Percentiles rank a stretch among this genome's conserved stretches.
Conservation (phyloP, 257 asterid genomes). For the Salvia splendens region DNA sequence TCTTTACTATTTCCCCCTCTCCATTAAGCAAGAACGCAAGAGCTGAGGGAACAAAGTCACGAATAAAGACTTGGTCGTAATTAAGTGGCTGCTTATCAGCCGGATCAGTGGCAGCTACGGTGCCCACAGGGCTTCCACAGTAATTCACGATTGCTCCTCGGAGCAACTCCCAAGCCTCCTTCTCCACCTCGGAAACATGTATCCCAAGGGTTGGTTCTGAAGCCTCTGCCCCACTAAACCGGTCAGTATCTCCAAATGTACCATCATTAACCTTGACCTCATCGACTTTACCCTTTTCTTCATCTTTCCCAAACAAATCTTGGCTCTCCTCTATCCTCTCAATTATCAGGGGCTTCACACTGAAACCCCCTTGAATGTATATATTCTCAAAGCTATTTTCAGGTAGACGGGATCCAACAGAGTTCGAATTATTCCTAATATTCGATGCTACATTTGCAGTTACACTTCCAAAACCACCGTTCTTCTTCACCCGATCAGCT, state of each 20-base stretch:
- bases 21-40: slow-evolving; percentile 83
- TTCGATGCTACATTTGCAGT: slow-evolving; percentile 65
- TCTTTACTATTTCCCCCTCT: slow-evolving; percentile 70
- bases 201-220: slow-evolving; percentile 37
- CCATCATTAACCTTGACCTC: slow-evolving; percentile 26
- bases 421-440: slow-evolving; percentile 58
- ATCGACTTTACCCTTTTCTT: slow-evolving; percentile 25
- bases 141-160: slow-evolving; percentile 60
- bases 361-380: slow-evolving; percentile 60
- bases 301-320: slow-evolving; percentile 33
- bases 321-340: slow-evolving; percentile 44
- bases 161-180: slow-evolving; percentile 79
- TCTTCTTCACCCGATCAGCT: slow-evolving; percentile 39
- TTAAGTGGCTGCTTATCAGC: slow-evolving; percentile 63
- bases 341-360: slow-evolving; percentile 57
- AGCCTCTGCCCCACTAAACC: slow-evolving; percentile 29
- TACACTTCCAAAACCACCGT: slow-evolving; percentile 32
- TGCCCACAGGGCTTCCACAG: slow-evolving; percentile 75
- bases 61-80: slow-evolving; percentile 79
- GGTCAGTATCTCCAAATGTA: slow-evolving; percentile 35
- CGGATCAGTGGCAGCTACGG: slow-evolving; percentile 73
- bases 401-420: slow-evolving; percentile 51
- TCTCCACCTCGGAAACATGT: slow-evolving; percentile 55
- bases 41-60: slow-evolving; percentile 83
- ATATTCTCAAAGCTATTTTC: slow-evolving; percentile 59